phyloP scores from a whole-genome alignment of 345 rosid species.

The Erysimum cheiranthoides region DNA sequence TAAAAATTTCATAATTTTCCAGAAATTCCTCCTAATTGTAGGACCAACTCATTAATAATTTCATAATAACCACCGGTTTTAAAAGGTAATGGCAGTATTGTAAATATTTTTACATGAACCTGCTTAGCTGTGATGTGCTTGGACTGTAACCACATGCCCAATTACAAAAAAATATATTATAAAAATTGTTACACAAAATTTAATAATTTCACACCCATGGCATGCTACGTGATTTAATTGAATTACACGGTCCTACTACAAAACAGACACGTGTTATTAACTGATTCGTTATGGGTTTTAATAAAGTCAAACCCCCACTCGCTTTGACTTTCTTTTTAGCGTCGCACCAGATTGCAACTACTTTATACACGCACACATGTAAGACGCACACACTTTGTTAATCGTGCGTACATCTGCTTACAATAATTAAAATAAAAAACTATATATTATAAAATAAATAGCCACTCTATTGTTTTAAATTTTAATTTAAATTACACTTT shows the following conservation, averaged over 20 bases:
- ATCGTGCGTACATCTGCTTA: slow-evolving; percentile 42
- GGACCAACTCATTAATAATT: slow-evolving; percentile 20
- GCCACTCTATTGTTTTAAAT: background rate
- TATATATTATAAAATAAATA: background rate
- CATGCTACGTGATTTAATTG: slow-evolving; percentile 46
- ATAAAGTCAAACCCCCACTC: slow-evolving; percentile 44
- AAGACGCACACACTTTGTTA: slow-evolving; percentile 30
- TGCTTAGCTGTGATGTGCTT: slow-evolving; percentile 38
- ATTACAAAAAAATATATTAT: background rate
- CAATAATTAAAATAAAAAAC: background rate
- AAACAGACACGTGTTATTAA: slow-evolving; percentile 21
- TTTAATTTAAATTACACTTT: slow-evolving; percentile 10
- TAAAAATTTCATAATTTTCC: background rate
- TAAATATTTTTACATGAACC: slow-evolving; percentile 17
- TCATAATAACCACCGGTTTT: slow-evolving; percentile 14
- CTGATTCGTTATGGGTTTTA: background rate
- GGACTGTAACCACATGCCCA: slow-evolving; percentile 40
- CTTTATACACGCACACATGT: slow-evolving; percentile 35
- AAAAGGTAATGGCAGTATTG: slow-evolving; percentile 28
- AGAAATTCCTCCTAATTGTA: background rate
- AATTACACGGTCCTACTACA: slow-evolving; percentile 29
- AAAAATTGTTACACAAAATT: background rate
- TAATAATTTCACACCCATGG: slow-evolving; percentile 5
- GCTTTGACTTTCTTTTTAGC: slow-evolving; percentile 33
- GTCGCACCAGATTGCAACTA: slow-evolving; percentile 36